A percentile compares a stretch with the other conserved stretches of the same genome.
These are phyloP conservation scores for Talaromyces stipitatus DNA, from an alignment of 495 filamentous ascomycete genomes.

Conservation along the genomic window DNA sequence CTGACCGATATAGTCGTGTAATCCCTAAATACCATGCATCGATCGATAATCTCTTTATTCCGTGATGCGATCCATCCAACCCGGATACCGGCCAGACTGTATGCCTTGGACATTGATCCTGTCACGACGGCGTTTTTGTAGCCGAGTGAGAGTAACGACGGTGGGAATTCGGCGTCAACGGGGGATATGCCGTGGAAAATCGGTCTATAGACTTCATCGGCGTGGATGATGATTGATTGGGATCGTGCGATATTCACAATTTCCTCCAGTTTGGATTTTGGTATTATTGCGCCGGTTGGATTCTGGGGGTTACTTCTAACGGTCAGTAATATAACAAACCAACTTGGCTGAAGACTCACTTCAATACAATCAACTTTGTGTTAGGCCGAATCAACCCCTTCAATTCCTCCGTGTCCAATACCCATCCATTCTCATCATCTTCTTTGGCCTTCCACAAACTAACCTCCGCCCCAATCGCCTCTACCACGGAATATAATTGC, in stretches of 20 bases:
- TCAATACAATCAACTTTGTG: conserved; percentile 67
- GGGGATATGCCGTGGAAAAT: conserved; percentile 72
- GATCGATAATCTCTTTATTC: conserved; percentile 52
- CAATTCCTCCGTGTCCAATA: conserved; percentile 61
- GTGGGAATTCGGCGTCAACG: conserved; percentile 49
- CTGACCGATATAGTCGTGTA: conserved; percentile 85
- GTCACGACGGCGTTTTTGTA: conserved; percentile 67
- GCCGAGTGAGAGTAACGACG: conserved; percentile 61
- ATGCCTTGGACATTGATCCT: conserved; percentile 81
- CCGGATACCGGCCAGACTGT: conserved; percentile 74
- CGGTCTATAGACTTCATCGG: conserved; percentile 84
- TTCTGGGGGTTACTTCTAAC: conserved; percentile 79
- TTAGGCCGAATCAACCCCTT: conserved; percentile 60
- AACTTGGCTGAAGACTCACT: conserved; percentile 27
- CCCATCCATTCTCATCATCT: conserved; percentile 47
- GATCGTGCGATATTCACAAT: conserved; percentile 58
- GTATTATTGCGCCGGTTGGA: conserved; percentile 69
- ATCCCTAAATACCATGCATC: conserved; percentile 59
- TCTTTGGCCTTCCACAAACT: conserved; percentile 68
- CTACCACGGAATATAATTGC: conserved; percentile 73
- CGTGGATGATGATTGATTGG: conserved; percentile 58
- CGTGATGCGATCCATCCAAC: conserved; percentile 78
- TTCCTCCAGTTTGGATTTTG: conserved; percentile 47
- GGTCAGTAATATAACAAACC: background rate
- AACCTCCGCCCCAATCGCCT: conserved; percentile 72